Percentiles rank a stretch among this genome's conserved stretches.
phyloP scores from a whole-genome alignment of 2,329 filamentous ascomycete species.

The Fusarium dlaminii region DNA sequence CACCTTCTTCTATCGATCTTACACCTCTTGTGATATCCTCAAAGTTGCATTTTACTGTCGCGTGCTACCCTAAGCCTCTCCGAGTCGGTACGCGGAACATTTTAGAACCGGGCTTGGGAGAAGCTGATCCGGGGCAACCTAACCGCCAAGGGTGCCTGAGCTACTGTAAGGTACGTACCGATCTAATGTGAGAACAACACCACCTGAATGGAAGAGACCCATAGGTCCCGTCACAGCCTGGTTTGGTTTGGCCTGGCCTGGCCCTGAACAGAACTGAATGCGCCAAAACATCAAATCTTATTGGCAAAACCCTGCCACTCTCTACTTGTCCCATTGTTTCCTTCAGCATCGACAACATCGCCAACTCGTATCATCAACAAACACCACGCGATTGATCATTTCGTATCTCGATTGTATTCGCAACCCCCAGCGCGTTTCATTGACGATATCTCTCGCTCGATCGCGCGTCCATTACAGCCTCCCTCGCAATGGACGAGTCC shows the following conservation, averaged over 20 bases:
- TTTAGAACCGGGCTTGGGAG: neutral
- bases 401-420: neutral
- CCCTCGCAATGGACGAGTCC: constrained; percentile 46
- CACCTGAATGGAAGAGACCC: neutral
- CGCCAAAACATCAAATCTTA: constrained; percentile 23
- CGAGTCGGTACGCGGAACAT: neutral
- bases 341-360: constrained; percentile 23
- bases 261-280: constrained; percentile 11
- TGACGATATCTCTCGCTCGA: neutral
- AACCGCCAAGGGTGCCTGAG: constrained; percentile 10
- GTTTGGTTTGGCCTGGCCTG: neutral
- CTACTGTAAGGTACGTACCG: constrained; percentile 35
- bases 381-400: constrained; percentile 8
- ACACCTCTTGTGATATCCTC: neutral
- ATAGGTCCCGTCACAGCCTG: neutral
- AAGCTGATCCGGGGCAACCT: neutral
- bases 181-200: constrained; percentile 31
- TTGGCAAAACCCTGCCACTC: constrained; percentile 21
- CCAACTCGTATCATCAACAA: constrained; percentile 13
- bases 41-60: neutral
- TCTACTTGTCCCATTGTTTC: constrained; percentile 17
- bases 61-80: neutral
- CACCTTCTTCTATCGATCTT: neutral
- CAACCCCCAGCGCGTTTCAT: constrained; percentile 6
- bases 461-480: constrained; percentile 11